These are phyloP conservation scores for Juglanconis oblonga DNA, from an alignment of 2,329 filamentous ascomycete genomes.

Conservation along the genomic window DNA sequence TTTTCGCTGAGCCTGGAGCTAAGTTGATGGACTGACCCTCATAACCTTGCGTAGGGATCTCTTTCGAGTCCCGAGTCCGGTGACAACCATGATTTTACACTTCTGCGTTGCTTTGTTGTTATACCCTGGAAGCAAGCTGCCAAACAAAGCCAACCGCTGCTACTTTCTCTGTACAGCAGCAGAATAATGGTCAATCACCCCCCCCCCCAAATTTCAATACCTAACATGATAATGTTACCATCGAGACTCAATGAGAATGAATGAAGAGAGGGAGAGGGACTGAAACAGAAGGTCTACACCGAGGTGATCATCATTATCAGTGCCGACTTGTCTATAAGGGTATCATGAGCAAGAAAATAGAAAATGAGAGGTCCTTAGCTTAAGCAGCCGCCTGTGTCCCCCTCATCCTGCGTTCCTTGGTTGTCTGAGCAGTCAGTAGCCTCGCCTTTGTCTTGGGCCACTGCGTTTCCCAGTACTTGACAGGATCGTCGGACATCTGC, in stretches of 20 bases:
- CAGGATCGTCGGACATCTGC: constrained; percentile 17
- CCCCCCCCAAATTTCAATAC: no score
- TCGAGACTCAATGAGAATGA: background rate
- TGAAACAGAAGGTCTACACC: background rate
- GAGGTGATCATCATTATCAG: background rate
- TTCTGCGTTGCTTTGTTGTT: no score
- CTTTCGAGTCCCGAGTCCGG: no score
- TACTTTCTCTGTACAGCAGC: no score
- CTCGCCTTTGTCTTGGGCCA: constrained; percentile 47
- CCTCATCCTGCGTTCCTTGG: constrained; percentile 49
- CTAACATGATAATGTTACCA: no score
- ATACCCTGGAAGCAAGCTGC: no score
- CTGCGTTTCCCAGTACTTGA: constrained; percentile 16
- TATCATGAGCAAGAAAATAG: constrained; percentile 18
- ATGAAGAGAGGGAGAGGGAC: background rate
- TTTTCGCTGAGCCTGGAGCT: no score
- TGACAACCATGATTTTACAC: no score
- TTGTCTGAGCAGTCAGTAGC: constrained; percentile 55
- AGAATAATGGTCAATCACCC: no score
- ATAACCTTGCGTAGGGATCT: no score
- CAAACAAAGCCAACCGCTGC: no score
- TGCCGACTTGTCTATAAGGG: constrained; percentile 1
- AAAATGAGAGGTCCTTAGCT: constrained; percentile 9
- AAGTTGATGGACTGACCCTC: no score
- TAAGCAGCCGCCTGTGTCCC: constrained; percentile 39